Base-by-base conservation (phyloP, 208 protist genomes). In the Acanthamoeba sp. region DNA sequence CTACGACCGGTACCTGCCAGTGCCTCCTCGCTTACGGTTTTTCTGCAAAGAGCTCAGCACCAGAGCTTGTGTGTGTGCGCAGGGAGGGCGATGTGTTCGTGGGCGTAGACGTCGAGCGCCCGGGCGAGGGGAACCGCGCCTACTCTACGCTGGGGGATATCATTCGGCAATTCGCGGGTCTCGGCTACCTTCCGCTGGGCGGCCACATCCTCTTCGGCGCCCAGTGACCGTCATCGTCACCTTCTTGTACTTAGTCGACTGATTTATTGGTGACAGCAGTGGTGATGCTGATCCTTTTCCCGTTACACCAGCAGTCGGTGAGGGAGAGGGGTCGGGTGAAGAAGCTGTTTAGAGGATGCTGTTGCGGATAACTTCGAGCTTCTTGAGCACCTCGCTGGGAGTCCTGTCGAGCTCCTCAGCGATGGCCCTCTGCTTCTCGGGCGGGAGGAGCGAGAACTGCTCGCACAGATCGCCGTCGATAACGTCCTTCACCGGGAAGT, bases 381-480 rank as follows among this genome's bases (percentile, higher is more conserved):
- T 98, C 94, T 98, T 98, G 36, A 94, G 40, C 10, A 98, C 96
- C 78, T 98, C 98, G 34, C 40, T 29, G 16, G 95, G 95, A 2
- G 95, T 96, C n/a, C 97, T 73, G 45, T 98, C 95, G 1, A 98
- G 82, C 59, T 98, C 97, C 32, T 97, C 94, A 0, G 98, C 95
- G 50, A 98, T 98, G 9, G 82, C 22, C 48, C 38, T 27, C 94
- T 97, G 95, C 95, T 97, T 97, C 12, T 57, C 32, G 20, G 90
- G 20, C 29, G 88, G 32, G 0, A 98, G 89, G 0, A 52, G 59
- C 20, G 73, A 94, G 50, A 97, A 99, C 76, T 96, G 95, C 95
- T 99, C 98, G 95, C 97, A 98, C 7, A 99, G 95, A 71, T 99
- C 98, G 36, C 98, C 98, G 94, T 99, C 98, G 42, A 99, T 96